These are phyloP conservation scores for Entonaema liquescens DNA, from an alignment of 495 filamentous ascomycete genomes.

Conservation along the genomic window DNA sequence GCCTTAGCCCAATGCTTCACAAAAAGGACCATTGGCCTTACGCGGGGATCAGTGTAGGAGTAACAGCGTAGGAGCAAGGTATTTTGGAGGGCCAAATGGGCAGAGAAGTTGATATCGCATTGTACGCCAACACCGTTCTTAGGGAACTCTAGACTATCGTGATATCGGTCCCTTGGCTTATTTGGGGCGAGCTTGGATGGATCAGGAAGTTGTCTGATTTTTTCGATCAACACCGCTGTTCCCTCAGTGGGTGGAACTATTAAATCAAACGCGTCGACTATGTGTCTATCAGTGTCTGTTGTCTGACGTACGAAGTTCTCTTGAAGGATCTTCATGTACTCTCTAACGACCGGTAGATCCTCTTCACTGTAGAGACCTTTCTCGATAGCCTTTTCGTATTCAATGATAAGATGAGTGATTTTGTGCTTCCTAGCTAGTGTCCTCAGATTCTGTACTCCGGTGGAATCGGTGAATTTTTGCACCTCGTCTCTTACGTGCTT, in stretches of 20 bases:
- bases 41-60: slow-evolving; percentile 73
- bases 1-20: slow-evolving; percentile 86
- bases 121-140: slow-evolving; percentile 74
- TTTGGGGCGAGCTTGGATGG: slow-evolving; percentile 55
- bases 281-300: slow-evolving; percentile 1
- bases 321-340: slow-evolving; percentile 54
- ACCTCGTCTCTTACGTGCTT: slow-evolving; percentile 50
- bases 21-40: slow-evolving; percentile 78
- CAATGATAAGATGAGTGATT: slow-evolving; percentile 55
- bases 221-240: slow-evolving; percentile 36
- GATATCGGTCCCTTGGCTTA: slow-evolving; percentile 58
- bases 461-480: slow-evolving; percentile 43
- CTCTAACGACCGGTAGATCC: slow-evolving; percentile 43
- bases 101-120: slow-evolving; percentile 87
- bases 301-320: slow-evolving; percentile 40
- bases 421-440: slow-evolving; percentile 55
- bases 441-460: slow-evolving; percentile 33
- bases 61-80: slow-evolving; percentile 81
- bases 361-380: slow-evolving; percentile 49
- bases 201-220: slow-evolving; percentile 50
- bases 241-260: slow-evolving; percentile 42
- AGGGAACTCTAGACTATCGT: slow-evolving; percentile 73
- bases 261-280: slow-evolving; percentile 25
- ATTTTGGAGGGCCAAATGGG: slow-evolving; percentile 79
- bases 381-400: slow-evolving; percentile 58